Percentiles rank a stretch among this genome's conserved stretches.
phyloP scores from a whole-genome alignment of 1,139 yeast species.

The Meyerozyma carpophila region DNA sequence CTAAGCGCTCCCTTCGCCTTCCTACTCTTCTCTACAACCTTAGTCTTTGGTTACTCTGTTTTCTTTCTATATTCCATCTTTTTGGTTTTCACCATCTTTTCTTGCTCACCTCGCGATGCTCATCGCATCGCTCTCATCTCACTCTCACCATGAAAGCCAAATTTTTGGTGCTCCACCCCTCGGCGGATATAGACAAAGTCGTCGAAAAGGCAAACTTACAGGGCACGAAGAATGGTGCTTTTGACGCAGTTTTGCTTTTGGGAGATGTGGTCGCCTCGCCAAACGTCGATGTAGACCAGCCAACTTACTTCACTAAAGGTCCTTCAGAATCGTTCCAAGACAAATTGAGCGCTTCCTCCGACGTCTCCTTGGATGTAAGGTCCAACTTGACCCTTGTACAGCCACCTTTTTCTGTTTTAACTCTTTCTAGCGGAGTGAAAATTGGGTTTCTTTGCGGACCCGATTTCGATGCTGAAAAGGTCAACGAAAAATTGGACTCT shows the following conservation, averaged over 20 bases:
- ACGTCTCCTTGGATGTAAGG: conserved; percentile 9
- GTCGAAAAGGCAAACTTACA: conserved; percentile 46
- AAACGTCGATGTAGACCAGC: conserved; percentile 13
- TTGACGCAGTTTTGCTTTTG: conserved; percentile 48
- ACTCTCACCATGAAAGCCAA: conserved; percentile 12
- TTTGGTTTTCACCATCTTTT: neutral
- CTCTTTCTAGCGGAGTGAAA: conserved; percentile 39
- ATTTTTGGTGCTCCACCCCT: conserved; percentile 48
- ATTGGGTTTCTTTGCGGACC: conserved; percentile 41
- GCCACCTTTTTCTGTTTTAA: conserved; percentile 27
- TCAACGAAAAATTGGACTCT: conserved; percentile 10
- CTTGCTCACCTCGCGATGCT: neutral
- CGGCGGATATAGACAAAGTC: conserved; percentile 33
- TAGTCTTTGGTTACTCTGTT: neutral
- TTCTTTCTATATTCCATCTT: neutral
- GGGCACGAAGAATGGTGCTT: conserved; percentile 58
- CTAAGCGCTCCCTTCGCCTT: neutral
- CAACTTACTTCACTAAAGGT: conserved; percentile 29
- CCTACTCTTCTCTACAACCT: neutral
- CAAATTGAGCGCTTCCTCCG: neutral
- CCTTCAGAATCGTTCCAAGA: neutral
- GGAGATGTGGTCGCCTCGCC: conserved; percentile 37
- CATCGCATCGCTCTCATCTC: neutral
- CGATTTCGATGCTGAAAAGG: conserved; percentile 13
- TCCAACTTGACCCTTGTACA: conserved; percentile 17